These are phyloP conservation scores for Claviceps maximensis DNA, from an alignment of 2,329 filamentous ascomycete genomes.

Conservation along the genomic window DNA sequence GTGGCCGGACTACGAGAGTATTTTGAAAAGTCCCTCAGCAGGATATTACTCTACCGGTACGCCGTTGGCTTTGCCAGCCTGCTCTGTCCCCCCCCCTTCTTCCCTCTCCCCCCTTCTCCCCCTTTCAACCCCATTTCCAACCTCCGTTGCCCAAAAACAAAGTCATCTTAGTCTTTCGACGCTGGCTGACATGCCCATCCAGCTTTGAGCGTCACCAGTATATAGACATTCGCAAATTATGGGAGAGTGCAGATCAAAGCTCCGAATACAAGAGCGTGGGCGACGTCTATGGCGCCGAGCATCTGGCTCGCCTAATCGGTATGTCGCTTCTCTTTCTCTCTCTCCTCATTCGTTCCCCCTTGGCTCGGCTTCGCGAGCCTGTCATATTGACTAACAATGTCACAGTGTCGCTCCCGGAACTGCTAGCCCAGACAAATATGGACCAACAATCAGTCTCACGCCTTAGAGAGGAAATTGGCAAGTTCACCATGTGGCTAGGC, in stretches of 20 bases:
- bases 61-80: slow-evolving; percentile 5
- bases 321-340: slow-evolving; percentile 19
- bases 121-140: background rate
- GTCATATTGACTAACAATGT: background rate
- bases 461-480: slow-evolving; percentile 76
- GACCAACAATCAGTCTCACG: slow-evolving; percentile 80
- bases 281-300: slow-evolving; percentile 87
- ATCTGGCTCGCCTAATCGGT: slow-evolving; percentile 83
- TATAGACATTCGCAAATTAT: slow-evolving; percentile 59
- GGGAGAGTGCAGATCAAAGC: slow-evolving; percentile 48
- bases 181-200: background rate
- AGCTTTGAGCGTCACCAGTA: slow-evolving; percentile 89
- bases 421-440: slow-evolving; percentile 97
- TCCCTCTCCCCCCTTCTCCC: too few relatives aligned
- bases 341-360: background rate
- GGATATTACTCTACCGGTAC: slow-evolving; percentile 73
- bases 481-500: slow-evolving; percentile 75
- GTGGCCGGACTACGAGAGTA: slow-evolving; percentile 79
- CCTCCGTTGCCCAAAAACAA: too few relatives aligned
- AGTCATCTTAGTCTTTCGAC: background rate
- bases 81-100: background rate
- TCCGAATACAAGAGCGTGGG: slow-evolving; percentile 57
- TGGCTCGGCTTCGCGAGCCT: background rate
- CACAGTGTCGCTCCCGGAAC: slow-evolving; percentile 75
- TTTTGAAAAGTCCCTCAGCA: slow-evolving; percentile 80